Base-by-base conservation (phyloP, 192 early-diverging fungal species). In the Glomus cerebriforme region DNA sequence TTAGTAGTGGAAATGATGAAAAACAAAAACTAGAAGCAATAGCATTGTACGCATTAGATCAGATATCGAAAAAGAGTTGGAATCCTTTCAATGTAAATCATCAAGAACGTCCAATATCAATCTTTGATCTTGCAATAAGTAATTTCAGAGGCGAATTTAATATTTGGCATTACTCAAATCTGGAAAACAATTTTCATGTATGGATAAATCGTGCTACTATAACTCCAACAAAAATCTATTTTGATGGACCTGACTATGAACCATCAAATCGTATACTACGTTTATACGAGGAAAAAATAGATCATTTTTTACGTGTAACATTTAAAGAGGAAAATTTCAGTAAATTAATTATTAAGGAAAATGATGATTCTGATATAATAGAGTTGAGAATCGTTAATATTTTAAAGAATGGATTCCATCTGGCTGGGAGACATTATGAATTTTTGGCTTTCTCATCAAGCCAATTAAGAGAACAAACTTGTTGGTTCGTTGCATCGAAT, bases 191-290 rank as follows among this genome's bases (percentile, higher is more conserved):
- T 39, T n/a, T 9, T 19, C 27, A 62, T 19, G 75, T 29, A 3
- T 65, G 59, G 43, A 8, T 77, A 26, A 64, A 77, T 31, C 37
- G 65, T 31, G 75, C 75, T 1, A 64, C 59, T 0, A 83, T 95
- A 7, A 93, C 94, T 0, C 94, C 94, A 0, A 90, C 91, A 3
- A 86, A 85, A 22, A 81, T 92, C 2, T 91, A 91, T 81, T 81
- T 92, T 39, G 83, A 87, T 12, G 88, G 89, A 1, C 91, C 90
- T 0, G 84, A 85, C 1, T 81, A 90, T 22, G 94, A 95, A 65
- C 84, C 88, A 7, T 86, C 90, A n/a, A 95, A 95, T 80, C 88
- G 94, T 22, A 86, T 94, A 31, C 73, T 93, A 1, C 88, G 94
- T 10, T 81, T 90, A 34, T 92, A 85, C 79, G 63, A 68, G 9